phyloP scores from a whole-genome alignment of 2,329 filamentous ascomycete species.

The Aspergillus fumigatus region DNA sequence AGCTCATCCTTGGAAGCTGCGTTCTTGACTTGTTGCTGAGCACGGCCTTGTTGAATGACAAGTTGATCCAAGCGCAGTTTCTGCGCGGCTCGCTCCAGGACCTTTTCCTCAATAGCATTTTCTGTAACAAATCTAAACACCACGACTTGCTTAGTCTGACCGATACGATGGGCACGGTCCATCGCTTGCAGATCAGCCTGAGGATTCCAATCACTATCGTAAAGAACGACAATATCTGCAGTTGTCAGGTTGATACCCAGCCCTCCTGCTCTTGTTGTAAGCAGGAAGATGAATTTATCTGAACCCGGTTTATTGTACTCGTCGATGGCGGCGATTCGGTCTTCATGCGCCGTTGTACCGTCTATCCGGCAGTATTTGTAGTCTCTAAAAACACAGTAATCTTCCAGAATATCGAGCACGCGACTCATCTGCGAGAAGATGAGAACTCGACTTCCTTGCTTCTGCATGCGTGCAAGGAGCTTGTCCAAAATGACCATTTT shows the following conservation, averaged over 20 bases:
- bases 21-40: conserved; percentile 83
- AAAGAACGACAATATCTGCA: conserved; percentile 93
- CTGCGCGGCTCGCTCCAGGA: conserved; percentile 91
- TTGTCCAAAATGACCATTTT: conserved; percentile 98
- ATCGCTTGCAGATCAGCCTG: conserved; percentile 98
- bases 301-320: conserved; percentile 96
- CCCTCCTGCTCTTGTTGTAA: conserved; percentile 93
- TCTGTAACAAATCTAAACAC: conserved; percentile 98
- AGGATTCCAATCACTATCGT: conserved; percentile 98
- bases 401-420: conserved; percentile 91
- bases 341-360: conserved; percentile 92
- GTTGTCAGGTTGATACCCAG: conserved; percentile 93
- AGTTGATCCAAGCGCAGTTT: conserved; percentile 94
- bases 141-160: conserved; percentile 95
- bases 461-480: conserved; percentile 75
- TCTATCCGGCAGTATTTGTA: conserved; percentile 98
- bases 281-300: conserved; percentile 92
- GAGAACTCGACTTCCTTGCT: conserved; percentile 87
- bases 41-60: conserved; percentile 94
- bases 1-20: conserved; percentile 95
- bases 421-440: conserved; percentile 99
- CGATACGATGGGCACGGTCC: conserved; percentile 97
- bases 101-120: conserved; percentile 97
- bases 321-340: conserved; percentile 94
- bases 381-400: conserved; percentile 93